These are phyloP conservation scores for Ophiostoma montium DNA, from an alignment of 2,329 filamentous ascomycete species.

Conservation along the genomic window DNA sequence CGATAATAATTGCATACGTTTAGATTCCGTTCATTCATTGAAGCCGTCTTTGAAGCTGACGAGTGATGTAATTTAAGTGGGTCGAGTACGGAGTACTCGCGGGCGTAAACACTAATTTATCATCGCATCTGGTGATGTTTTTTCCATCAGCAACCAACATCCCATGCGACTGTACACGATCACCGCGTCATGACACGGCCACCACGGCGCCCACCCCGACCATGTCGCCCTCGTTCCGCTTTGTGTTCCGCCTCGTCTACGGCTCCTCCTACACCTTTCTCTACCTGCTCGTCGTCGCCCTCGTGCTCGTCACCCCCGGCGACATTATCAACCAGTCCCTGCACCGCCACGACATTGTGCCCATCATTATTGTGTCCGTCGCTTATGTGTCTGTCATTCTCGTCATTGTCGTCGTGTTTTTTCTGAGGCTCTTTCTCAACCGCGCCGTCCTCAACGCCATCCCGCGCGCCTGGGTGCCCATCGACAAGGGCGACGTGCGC, in stretches of 20 bases:
- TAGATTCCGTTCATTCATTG: too few relatives aligned
- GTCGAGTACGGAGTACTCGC: too few relatives aligned
- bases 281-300: conserved; percentile 54
- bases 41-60: too few relatives aligned
- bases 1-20: too few relatives aligned
- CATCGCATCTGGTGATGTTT: too few relatives aligned
- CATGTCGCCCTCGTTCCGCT: conserved; percentile 21
- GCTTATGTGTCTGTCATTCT: conserved; percentile 60
- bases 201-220: neutral
- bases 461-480: conserved; percentile 72
- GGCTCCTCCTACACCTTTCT: conserved; percentile 63
- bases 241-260: conserved; percentile 70
- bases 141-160: too few relatives aligned
- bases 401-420: conserved; percentile 63
- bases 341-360: conserved; percentile 51
- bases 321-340: conserved; percentile 71
- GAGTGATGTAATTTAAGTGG: too few relatives aligned
- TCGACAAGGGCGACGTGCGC: conserved; percentile 72
- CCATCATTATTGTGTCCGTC: conserved; percentile 69
- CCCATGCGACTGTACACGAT: too few relatives aligned
- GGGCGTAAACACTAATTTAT: too few relatives aligned
- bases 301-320: conserved; percentile 67
- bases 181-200: conserved; percentile 4
- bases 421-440: conserved; percentile 74
- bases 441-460: conserved; percentile 66